Base-by-base conservation (phyloP, 345 rosid species). In the Bruguiera gymnorhiza region DNA sequence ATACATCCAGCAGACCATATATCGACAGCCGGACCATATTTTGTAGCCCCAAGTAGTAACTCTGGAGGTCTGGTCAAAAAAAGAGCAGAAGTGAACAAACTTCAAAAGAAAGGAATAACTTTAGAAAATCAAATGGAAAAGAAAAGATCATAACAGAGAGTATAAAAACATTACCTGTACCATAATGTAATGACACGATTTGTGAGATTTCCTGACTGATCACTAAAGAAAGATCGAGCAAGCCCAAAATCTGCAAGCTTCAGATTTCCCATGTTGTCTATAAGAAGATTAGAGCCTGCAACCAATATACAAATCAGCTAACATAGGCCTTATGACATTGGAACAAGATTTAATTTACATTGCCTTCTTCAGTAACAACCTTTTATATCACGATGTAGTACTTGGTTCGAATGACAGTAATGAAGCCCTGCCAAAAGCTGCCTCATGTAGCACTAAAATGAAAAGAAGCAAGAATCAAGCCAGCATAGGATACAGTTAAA, bases 1-100 rank as follows among this genome's bases (percentile, higher is more conserved):
- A 94, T 89, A 65, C 98, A 94, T 63, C 97, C 97, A 62, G 89
- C 98, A 15, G 98, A 91, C 97, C 97, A 91, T 89, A 91, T 92
- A 73, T 91, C 97, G 79, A 91, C 95, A 50, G 97, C 95, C 68
- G 98, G 97, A 67, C 97, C 95, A 68, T 94, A 94, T 76, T 89
- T 89, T 26, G 97, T 91, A 64, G 97, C 83, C 71, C 98, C 98
- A 75, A 94, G 97, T 63, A 94, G 85, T 82, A 94, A 86, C 64
- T 94, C 98, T 6, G 97, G 98, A 36, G 98, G 98, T 80, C 98
- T 94, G 81, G 51, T 59, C 57, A 66, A 69, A 66, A 63, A 67
- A 54, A 54, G 20, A 2, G 58, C 5, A 9, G 58, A 21, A 54
- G 24, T 54, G 21, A 24, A 54, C 13, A 8, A 54, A 54, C 19